A percentile compares a stretch with the other conserved stretches of the same genome.
Conservation (phyloP, 2,329 filamentous ascomycete genomes). For the Davidsoniella neocaledoniae region DNA sequence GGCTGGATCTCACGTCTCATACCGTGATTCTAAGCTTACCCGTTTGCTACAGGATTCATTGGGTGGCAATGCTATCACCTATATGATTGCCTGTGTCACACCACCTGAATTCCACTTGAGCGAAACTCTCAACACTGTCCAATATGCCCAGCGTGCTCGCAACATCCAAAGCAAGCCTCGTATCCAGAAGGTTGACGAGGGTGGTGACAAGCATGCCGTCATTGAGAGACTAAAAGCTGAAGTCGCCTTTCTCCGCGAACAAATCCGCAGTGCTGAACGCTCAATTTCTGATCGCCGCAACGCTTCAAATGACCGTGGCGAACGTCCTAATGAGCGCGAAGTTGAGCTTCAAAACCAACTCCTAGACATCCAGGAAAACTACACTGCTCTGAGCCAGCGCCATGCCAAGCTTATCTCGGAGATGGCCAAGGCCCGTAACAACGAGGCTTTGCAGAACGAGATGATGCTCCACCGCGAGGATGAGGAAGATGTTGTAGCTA, state of each 20-base stretch:
- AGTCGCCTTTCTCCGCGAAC: constrained; percentile 81
- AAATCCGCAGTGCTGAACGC: constrained; percentile 71
- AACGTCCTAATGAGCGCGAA: constrained; percentile 71
- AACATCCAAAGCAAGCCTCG: constrained; percentile 95
- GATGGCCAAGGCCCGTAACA: constrained; percentile 70
- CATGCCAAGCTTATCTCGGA: constrained; percentile 94
- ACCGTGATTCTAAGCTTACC: constrained; percentile 94
- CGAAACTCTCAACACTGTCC: constrained; percentile 92
- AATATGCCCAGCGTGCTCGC: constrained; percentile 89
- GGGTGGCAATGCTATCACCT: constrained; percentile 92
- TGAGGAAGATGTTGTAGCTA: constrained; percentile 42
- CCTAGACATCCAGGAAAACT: constrained; percentile 85
- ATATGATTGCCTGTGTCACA: constrained; percentile 98
- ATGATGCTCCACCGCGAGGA: constrained; percentile 27
- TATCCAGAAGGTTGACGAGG: constrained; percentile 82
- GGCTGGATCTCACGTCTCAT: constrained; percentile 80
- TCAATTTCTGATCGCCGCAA: constrained; percentile 39
- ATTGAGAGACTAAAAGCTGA: constrained; percentile 91
- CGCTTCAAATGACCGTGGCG: constrained; percentile 47
- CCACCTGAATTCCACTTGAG: constrained; percentile 93
- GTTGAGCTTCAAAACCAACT: constrained; percentile 85
- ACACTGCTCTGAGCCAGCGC: constrained; percentile 74
- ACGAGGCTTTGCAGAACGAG: constrained; percentile 42
- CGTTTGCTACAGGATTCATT: constrained; percentile 89
- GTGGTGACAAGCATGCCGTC: constrained; percentile 73